Base-by-base conservation (phyloP, 306 rosid species). In the Gleditsia sinensis region DNA sequence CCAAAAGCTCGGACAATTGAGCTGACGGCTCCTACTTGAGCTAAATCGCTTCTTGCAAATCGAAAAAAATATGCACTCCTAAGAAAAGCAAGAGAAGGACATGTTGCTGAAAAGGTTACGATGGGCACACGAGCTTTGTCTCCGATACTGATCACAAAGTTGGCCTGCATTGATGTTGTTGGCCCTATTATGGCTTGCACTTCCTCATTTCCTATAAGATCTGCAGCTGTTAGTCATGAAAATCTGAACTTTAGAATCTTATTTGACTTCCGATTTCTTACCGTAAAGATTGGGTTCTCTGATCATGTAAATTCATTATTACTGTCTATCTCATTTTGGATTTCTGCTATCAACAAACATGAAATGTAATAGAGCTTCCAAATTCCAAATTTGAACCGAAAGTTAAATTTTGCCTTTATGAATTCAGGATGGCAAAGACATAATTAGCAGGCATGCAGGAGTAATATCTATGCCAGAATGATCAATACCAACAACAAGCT, bases 111-210 rank as follows among this genome's bases (percentile, higher is more conserved):
- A 42, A 86, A 86, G 6, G 84, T 77, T 30, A 88, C 25, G 19
- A 90, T 74, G 36, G 93, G 96, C 0, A 86, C 83, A 0, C 62
- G 83, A 7, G 88, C 77, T 69, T 88, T 79, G 30, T 77, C 67
- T 42, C 88, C 92, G 0, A 88, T 81, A 25, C 60, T n/a, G 75
- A 82, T 88, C 13, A 90, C 25, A 9, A 88, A 90, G 55, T 40
- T 77, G 6, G 96, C 70, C 19, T 90, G 71, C 83, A 68, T 85
- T 7, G 96, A 80, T 27, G 79, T 78, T 33, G 3, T 9, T 16
- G 88, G 91, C 7, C 96, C 96, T 5, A 90, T 12, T 21, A 87
- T 85, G 7, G 87, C 90, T 67, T 82, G 12, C 5, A 89, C 88
- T 69, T 83, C 1, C 10, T 49, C 83, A n/a, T 82, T 80, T n/a